Conservation (phyloP, 805 yeast species). For the Cephaloascus fragrans region DNA sequence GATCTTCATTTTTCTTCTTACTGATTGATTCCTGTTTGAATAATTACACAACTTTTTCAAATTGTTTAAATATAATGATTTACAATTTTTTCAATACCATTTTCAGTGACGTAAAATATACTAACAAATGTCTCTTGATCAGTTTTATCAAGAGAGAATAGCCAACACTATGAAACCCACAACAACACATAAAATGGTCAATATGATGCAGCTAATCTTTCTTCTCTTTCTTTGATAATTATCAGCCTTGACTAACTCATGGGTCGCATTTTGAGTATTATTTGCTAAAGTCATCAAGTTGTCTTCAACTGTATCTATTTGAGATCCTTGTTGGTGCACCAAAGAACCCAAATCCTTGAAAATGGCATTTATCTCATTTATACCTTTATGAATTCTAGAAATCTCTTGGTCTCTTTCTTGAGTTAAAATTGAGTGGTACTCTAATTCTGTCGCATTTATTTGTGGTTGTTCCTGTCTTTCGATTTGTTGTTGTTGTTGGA, state of each 20-base stretch:
- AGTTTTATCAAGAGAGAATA: slow-evolving; percentile 24
- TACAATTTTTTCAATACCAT: no score
- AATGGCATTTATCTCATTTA: slow-evolving; percentile 76
- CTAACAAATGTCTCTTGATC: not conserved
- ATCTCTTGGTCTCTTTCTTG: slow-evolving; percentile 71
- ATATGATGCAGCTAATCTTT: slow-evolving; percentile 63
- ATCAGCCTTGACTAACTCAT: slow-evolving; percentile 66
- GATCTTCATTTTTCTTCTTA: no score
- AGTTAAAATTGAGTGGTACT: slow-evolving; percentile 53
- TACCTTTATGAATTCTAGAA: slow-evolving; percentile 63
- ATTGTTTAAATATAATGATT: no score
- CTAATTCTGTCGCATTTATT: slow-evolving; percentile 42
- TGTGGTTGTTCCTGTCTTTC: slow-evolving; percentile 25
- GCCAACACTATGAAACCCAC: slow-evolving; percentile 51
- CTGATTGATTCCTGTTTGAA: not conserved
- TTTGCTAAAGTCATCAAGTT: slow-evolving; percentile 55
- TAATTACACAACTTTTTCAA: not conserved
- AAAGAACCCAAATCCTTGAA: slow-evolving; percentile 72
- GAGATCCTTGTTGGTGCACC: slow-evolving; percentile 78
- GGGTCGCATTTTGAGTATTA: slow-evolving; percentile 61
- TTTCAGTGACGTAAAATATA: not conserved
- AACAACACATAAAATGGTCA: slow-evolving; percentile 49
- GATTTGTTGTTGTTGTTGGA: slow-evolving; percentile 16
- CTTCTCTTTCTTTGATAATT: slow-evolving; percentile 61
- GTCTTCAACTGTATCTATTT: slow-evolving; percentile 76